Conservation (phyloP, 208 protist species). For the Strigomonas culicis region DNA sequence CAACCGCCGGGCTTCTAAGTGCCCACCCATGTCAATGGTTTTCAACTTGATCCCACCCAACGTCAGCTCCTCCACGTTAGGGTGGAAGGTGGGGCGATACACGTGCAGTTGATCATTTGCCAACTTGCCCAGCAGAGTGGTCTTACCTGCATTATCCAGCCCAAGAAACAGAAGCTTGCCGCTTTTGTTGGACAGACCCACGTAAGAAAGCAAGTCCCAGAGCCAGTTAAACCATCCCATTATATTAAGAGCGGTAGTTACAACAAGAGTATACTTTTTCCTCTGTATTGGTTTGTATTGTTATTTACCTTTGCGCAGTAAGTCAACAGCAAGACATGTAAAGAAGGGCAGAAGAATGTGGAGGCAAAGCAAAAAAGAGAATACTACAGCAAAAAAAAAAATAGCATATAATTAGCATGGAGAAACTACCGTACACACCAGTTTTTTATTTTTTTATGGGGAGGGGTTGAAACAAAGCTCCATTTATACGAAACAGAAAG, state of each 20-base stretch:
- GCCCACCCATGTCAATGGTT: conserved; percentile 99
- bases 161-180: conserved; percentile 99
- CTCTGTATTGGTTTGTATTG: too few relatives aligned
- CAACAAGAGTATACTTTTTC: background rate
- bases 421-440: background rate
- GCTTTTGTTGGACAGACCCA: conserved; percentile 88
- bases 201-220: conserved; percentile 89
- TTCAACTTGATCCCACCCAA: conserved; percentile 98
- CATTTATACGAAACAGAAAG: background rate
- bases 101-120: conserved; percentile 88
- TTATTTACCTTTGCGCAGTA: too few relatives aligned
- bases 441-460: background rate
- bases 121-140: conserved; percentile 97
- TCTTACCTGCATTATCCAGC: conserved; percentile 99
- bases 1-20: conserved; percentile 94
- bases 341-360: conserved; percentile 1
- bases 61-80: conserved; percentile 96
- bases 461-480: background rate
- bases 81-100: conserved; percentile 89
- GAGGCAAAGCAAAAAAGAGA: conserved; percentile 6
- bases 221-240: conserved; percentile 91
- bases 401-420: background rate
- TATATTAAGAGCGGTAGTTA: background rate
- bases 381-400: background rate
- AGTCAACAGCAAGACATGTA: background rate